Evolutionary conservation across 768 basidiomycete species (phyloP), one percentile per base, ranked within the genome.

Genomic region (Rhodocollybia butyracea): DNA sequence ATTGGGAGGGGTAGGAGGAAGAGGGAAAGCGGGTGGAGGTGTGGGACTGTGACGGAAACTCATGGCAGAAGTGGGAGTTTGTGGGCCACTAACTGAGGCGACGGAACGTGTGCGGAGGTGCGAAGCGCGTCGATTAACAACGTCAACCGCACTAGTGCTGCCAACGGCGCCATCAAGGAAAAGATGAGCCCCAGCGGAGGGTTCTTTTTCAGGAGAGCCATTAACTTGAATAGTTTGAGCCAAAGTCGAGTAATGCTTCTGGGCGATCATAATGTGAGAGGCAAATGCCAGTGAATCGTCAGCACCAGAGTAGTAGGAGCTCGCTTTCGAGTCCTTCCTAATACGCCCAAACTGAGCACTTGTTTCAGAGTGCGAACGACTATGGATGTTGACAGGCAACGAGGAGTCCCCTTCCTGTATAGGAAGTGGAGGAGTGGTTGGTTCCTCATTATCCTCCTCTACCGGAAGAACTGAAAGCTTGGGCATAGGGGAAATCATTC

Each of bases 1-100:
- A 55, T 76, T 85, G 1, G 85, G 85, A 29, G 87, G 87, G n/a
- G 86, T 90, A 2, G 88, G 87, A 11, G 88, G 87, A 31, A 89
- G 77, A 10, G 88, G 87, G 60, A 82, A 79, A 1, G 83, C 74
- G 3, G 88, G 87, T 29, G 88, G 87, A 10, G 83, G 82, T 62
- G 69, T 75, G 48, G 62, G 63, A 31, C 73, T 82, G 57, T 72
- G 62, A 73, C 70, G 27, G 62, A 66, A 46, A n/a, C n/a, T n/a
- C n/a, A n/a, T n/a, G n/a, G 64, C 66, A 64, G 73, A 61, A 47
- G 70, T 61, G 22, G 74, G 72, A 46, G 73, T 74, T 54, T 65
- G 66, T 53, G 76, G 73, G 26, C 66, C 68, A 57, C 66, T 75
- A 55, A 79, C 63, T 7, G 84, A 85, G 2, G 84, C 76, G 3